Evolutionary conservation across 1,284 basidiomycete genomes (phyloP), one percentile per base, ranked within the genome.

Genomic region (Coniferiporia weirii): DNA sequence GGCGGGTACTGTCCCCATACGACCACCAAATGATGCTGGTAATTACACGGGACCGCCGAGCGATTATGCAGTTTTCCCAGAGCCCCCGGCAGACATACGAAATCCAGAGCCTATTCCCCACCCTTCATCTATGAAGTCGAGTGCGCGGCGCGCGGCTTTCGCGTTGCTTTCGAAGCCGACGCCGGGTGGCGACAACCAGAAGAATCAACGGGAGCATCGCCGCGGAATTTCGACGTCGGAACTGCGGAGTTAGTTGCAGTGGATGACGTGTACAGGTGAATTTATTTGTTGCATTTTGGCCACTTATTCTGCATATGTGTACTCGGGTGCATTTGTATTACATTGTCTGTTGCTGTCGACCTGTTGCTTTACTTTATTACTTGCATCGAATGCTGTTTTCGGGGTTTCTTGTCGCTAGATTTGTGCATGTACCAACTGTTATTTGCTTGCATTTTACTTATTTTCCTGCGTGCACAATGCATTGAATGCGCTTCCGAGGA

Each of bases 51-150:
- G 86, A 1, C 85, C 87, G 40, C 76, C 87, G 47, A 80, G 78
- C 57, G 84, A 86, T 61, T 88, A 85, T 71, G 83, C 87, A 17
- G 77, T 78, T 59, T 87, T 88, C 63, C 86, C 84, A 20, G 85
- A 85, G 56, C 88, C 87, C 46, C 83, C 83, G 34, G 22, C 64
- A 63, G 55, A 61, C 43, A 17, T 53, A 32, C 59, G 45, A 44
- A 54, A 62, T 64, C 22, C 54, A 64, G 67, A 63, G 75, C 77
- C 66, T 73, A 78, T 60, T 67, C 69, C 63, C 70, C 69, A 66
- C 15, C 77, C 76, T 7, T 71, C 79, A 13, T 77, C 79, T 48
- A 75, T 75, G 20, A 70, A 76, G 22, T 71, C 75, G n/a, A 69
- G 74, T 50, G 78, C 76, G 57, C 82, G 86, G 36, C 80, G 89